These are phyloP conservation scores for Aspergillus latus DNA, from an alignment of 2,329 filamentous ascomycete genomes.

Conservation along the genomic window DNA sequence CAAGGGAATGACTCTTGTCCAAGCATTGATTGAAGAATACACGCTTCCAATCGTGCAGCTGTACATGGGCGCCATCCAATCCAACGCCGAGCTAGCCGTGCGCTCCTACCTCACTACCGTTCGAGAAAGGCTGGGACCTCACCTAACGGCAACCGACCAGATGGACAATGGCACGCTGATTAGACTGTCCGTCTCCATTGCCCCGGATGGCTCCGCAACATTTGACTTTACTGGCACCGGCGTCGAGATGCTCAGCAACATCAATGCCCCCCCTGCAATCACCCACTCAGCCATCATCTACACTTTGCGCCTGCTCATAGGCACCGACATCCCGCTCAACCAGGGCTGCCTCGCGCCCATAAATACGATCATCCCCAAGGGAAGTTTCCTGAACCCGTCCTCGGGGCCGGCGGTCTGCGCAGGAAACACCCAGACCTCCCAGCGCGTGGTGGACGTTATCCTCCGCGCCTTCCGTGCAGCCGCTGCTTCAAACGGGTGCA, in stretches of 20 bases:
- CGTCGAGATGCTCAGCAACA: slow-evolving; percentile 74
- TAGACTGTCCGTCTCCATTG: slow-evolving; percentile 70
- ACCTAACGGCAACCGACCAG: slow-evolving; percentile 71
- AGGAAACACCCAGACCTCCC: slow-evolving; percentile 75
- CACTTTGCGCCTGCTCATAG: slow-evolving; percentile 76
- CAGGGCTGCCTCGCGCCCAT: slow-evolving; percentile 81
- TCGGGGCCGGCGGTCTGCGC: slow-evolving; percentile 78
- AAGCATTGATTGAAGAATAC: slow-evolving; percentile 72
- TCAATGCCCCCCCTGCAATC: slow-evolving; percentile 78
- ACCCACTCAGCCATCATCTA: slow-evolving; percentile 86
- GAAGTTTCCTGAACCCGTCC: slow-evolving; percentile 71
- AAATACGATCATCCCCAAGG: slow-evolving; percentile 66
- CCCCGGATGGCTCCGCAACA: slow-evolving; percentile 69
- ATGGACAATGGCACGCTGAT: slow-evolving; percentile 88
- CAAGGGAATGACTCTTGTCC: slow-evolving; percentile 78
- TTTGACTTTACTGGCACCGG: slow-evolving; percentile 80
- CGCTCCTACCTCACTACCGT: slow-evolving; percentile 72
- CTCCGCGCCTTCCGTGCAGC: slow-evolving; percentile 77
- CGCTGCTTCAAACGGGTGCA: slow-evolving; percentile 76
- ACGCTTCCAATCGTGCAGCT: slow-evolving; percentile 74
- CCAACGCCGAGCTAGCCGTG: slow-evolving; percentile 75
- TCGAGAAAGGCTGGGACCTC: slow-evolving; percentile 65
- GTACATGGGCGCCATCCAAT: slow-evolving; percentile 80
- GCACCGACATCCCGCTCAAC: slow-evolving; percentile 79
- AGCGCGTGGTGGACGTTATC: slow-evolving; percentile 80